Evolutionary conservation across 495 filamentous ascomycete species (phyloP).

Genomic region (Podospora tetraspora): DNA sequence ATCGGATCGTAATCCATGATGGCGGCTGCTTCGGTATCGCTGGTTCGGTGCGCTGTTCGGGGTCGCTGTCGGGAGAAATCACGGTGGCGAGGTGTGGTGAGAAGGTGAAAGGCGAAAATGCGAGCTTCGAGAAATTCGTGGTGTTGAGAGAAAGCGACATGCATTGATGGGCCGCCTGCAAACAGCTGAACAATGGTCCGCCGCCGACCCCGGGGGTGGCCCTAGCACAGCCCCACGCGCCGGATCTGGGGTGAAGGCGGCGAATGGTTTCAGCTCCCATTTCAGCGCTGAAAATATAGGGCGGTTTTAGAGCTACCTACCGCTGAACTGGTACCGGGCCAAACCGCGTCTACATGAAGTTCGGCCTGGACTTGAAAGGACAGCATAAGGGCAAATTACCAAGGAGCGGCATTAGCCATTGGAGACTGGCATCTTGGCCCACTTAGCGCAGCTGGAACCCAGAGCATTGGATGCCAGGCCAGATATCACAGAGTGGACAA

Average conservation of each 20-base stretch:
- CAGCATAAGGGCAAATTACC: background rate
- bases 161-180: background rate
- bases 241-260: background rate
- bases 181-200: background rate
- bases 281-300: background rate
- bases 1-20: slow-evolving; percentile 63
- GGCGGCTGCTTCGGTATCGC: background rate
- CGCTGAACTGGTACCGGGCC: too few species aligned
- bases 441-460: background rate
- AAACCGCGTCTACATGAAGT: too few species aligned
- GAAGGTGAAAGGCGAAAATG: background rate
- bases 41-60: background rate
- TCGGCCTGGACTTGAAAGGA: too few species aligned
- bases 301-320: background rate
- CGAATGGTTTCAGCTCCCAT: background rate
- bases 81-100: background rate
- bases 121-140: background rate
- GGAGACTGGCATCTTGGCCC: background rate
- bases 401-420: background rate
- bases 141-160: background rate
- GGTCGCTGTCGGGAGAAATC: background rate
- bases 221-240: background rate
- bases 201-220: background rate
- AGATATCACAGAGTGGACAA: background rate
- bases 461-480: background rate